Evolutionary conservation across 805 yeast genomes (phyloP).

Genomic region (Lachancea fermentati): DNA sequence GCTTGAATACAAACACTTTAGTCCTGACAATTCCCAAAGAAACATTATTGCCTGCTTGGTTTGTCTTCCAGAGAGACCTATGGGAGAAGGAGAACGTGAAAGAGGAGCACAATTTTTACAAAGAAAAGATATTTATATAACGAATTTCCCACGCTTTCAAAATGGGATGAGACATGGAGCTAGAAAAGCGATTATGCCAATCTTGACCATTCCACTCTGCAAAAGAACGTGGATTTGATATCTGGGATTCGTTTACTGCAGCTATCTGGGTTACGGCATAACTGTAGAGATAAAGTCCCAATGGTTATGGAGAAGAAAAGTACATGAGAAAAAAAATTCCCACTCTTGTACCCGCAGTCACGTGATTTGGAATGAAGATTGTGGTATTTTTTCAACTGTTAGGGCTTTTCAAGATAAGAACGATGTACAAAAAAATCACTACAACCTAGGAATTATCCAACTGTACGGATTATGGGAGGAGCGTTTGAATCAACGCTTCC

Average conservation of each 20-base stretch:
- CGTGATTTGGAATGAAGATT: too few species aligned
- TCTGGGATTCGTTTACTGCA: conserved; percentile 57
- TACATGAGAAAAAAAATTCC: neutral
- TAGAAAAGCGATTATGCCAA: conserved; percentile 5
- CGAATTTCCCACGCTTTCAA: conserved; percentile 30
- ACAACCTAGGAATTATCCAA: too few species aligned
- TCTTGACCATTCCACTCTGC: conserved; percentile 23
- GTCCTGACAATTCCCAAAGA: conserved; percentile 54
- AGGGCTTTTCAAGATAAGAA: too few species aligned
- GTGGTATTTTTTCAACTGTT: too few species aligned
- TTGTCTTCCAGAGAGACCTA: conserved; percentile 50
- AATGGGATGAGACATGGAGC: conserved; percentile 23
- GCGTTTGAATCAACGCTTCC: too few species aligned
- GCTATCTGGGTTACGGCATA: conserved; percentile 35
- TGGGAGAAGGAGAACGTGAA: conserved; percentile 52
- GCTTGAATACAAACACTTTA: conserved; percentile 33
- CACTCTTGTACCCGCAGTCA: neutral
- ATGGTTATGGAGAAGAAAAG: conserved; percentile 3
- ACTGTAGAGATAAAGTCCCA: conserved; percentile 45
- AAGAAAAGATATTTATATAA: conserved; percentile 26
- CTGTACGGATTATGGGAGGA: too few species aligned
- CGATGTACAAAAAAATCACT: too few species aligned
- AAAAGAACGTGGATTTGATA: conserved; percentile 20
- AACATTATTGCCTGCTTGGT: conserved; percentile 69
- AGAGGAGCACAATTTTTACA: conserved; percentile 31